Conservation (phyloP, 1,139 yeast species). For the Debaryomyces sp. region DNA sequence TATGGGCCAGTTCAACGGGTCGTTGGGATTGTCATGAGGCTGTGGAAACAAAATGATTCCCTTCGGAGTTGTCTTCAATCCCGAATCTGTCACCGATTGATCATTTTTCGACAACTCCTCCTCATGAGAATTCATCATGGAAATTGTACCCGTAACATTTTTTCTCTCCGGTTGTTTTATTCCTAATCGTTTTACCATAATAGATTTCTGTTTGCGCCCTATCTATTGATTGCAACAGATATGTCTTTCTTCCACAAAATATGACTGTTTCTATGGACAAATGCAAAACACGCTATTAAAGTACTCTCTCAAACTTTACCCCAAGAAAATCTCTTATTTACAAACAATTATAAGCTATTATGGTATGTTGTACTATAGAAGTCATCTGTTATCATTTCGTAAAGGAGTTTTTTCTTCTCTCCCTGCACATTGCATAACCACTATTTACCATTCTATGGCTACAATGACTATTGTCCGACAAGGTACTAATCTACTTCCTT, state of each 20-base stretch:
- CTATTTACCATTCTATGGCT: not conserved
- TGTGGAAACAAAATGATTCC: conserved; percentile 73
- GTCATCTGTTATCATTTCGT: conserved; percentile 1
- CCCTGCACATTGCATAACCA: not conserved
- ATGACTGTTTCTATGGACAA: not conserved
- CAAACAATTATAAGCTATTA: not conserved
- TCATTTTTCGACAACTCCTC: conserved; percentile 15
- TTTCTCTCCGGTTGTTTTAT: conserved; percentile 43
- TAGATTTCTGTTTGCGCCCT: not conserved
- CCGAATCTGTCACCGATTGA: conserved; percentile 15
- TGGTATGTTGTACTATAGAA: not conserved
- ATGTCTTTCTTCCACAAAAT: not conserved
- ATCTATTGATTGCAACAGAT: not conserved
- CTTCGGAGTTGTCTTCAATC: conserved; percentile 43
- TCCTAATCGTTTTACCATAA: conserved; percentile 26
- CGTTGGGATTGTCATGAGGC: conserved; percentile 76
- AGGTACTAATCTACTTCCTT: not conserved
- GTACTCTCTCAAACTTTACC: not conserved
- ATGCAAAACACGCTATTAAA: not conserved
- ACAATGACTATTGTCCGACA: not conserved
- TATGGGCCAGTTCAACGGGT: conserved; percentile 73
- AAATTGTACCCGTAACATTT: conserved; percentile 51
- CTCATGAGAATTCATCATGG: conserved; percentile 35
- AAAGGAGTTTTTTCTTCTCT: not conserved
- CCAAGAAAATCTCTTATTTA: not conserved